These are phyloP conservation scores for Colletotrichum kahawae DNA, from an alignment of 2,329 filamentous ascomycete genomes.

Conservation along the genomic window DNA sequence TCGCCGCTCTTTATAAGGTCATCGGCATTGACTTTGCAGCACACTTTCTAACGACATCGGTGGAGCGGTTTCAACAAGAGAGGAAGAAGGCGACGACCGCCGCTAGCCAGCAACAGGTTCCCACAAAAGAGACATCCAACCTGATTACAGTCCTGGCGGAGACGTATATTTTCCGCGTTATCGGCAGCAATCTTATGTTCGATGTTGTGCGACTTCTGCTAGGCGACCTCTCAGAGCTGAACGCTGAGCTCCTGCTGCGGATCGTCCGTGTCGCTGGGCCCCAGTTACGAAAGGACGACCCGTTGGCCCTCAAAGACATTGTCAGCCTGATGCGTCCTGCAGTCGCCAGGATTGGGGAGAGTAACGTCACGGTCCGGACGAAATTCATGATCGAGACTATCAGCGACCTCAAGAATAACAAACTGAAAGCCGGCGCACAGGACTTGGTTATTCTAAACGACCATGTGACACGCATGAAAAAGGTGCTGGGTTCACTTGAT, in stretches of 20 bases:
- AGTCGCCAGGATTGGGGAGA: slow-evolving; percentile 69
- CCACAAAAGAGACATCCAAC: slow-evolving; percentile 71
- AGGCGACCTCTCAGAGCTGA: slow-evolving; percentile 76
- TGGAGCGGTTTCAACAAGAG: slow-evolving; percentile 74
- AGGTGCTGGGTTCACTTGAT: slow-evolving; percentile 81
- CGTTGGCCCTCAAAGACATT: slow-evolving; percentile 87
- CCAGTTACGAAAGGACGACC: slow-evolving; percentile 87
- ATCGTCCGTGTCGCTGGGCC: slow-evolving; percentile 83
- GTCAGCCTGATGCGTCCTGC: slow-evolving; percentile 78
- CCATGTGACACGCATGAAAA: slow-evolving; percentile 88
- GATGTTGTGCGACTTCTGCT: slow-evolving; percentile 87
- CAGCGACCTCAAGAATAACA: slow-evolving; percentile 92
- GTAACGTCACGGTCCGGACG: slow-evolving; percentile 81
- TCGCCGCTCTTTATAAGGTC: slow-evolving; percentile 85
- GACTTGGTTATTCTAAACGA: slow-evolving; percentile 78
- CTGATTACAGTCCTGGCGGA: slow-evolving; percentile 83
- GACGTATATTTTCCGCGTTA: slow-evolving; percentile 90
- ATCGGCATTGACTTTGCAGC: slow-evolving; percentile 90
- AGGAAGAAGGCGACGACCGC: slow-evolving; percentile 53
- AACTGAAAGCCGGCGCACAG: slow-evolving; percentile 75
- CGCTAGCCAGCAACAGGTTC: slow-evolving; percentile 31
- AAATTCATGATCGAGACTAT: slow-evolving; percentile 99
- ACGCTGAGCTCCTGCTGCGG: slow-evolving; percentile 86
- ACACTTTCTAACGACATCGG: slow-evolving; percentile 79
- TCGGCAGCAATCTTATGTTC: slow-evolving; percentile 83